Conservation (phyloP, 495 filamentous ascomycete genomes). For the Tuber calosporum region DNA sequence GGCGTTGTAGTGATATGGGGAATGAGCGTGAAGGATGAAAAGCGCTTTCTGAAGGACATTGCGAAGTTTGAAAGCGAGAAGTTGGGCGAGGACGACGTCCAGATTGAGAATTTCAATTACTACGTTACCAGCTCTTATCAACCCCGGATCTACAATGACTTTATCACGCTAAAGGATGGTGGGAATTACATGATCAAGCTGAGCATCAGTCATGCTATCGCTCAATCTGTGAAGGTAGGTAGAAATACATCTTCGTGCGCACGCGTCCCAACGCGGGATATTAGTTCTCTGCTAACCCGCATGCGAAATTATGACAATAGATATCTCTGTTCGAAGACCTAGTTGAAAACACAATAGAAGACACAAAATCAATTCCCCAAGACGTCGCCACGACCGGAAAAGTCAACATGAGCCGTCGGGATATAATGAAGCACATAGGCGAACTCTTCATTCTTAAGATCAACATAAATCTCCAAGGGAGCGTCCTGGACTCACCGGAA, state of each 20-base stretch:
- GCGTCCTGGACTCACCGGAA: slow-evolving; percentile 92
- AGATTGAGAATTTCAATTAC: slow-evolving; percentile 97
- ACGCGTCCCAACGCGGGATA: background rate
- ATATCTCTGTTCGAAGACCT: slow-evolving; percentile 97
- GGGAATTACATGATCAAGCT: slow-evolving; percentile 96
- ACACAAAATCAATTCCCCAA: slow-evolving; percentile 79
- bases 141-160: slow-evolving; percentile 97
- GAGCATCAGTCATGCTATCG: slow-evolving; percentile 88
- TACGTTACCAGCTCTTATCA: slow-evolving; percentile 98
- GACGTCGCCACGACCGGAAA: slow-evolving; percentile 88
- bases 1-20: slow-evolving; percentile 99
- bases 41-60: slow-evolving; percentile 82
- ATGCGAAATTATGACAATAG: slow-evolving; percentile 44
- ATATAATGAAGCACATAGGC: slow-evolving; percentile 98
- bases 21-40: slow-evolving; percentile 78
- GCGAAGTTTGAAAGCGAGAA: slow-evolving; percentile 93
- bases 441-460: slow-evolving; percentile 95
- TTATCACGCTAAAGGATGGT: slow-evolving; percentile 87
- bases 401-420: slow-evolving; percentile 67
- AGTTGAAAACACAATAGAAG: slow-evolving; percentile 83
- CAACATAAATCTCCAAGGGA: slow-evolving; percentile 95
- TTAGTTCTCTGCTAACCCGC: slow-evolving; percentile 4
- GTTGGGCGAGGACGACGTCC: slow-evolving; percentile 74
- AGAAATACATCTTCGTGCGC: background rate
- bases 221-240: slow-evolving; percentile 80